Evolutionary conservation across 345 rosid species (phyloP), one percentile per base, ranked within the genome.

Genomic region (Acer yangbiense): DNA sequence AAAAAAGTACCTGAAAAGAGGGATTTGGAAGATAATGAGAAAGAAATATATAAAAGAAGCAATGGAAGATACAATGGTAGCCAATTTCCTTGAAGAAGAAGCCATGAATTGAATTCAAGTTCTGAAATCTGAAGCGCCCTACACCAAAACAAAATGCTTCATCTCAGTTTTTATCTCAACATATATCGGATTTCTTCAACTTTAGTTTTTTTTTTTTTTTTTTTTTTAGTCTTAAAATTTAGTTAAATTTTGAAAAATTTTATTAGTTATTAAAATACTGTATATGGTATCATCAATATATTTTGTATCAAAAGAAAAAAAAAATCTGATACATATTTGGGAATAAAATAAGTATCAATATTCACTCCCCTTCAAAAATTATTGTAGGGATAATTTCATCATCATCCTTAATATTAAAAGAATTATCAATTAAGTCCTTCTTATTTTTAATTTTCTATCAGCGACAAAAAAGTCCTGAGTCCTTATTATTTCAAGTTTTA

Each of bases 1-100:
- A 11, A 71, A 21, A 41, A 9, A 12, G 44, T 89, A 93, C 98
- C 99, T 89, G 92, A 95, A 95, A 75, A 92, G 94, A 68, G 99
- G 92, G 75, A 91, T 73, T 86, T 92, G 99, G 65, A 93, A 87
- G 84, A 93, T 75, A 75, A 95, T 82, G 85, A 93, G 71, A 73
- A 84, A 69, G 70, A 89, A 80, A 81, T 78, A 86, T 0, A 88
- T 14, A 16, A 60, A 78, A 60, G 86, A 81, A 46, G 98, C 91
- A 74, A 86, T 50, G 23, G 82, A 74, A 48, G 97, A 90, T 70
- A 93, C 75, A 75, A 68, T 32, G 74, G 81, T 73, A 27, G 98
- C 97, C 89, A 83, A 81, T 91, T 86, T 87, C 83, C 75, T 91
- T 14, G 94, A 85, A 50, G 94, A 85, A 55, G 85, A 82, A 78